Base-by-base conservation (phyloP, 257 asterid genomes). In the Solanum sparsipilum region DNA sequence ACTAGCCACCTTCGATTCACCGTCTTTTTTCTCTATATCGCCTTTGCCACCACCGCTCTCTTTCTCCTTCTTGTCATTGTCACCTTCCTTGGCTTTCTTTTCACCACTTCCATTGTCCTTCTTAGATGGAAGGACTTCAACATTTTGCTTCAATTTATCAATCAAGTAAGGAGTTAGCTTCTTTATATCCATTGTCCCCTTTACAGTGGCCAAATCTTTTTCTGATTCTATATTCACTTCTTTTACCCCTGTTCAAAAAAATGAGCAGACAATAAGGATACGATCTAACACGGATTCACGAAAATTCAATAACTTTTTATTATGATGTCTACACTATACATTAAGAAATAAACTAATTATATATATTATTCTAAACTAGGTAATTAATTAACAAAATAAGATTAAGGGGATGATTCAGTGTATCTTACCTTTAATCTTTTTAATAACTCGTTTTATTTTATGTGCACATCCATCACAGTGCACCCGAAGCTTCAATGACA, bases 391-490 rank as follows among this genome's bases (percentile, higher is more conserved):
- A 63, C 25, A 11, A 56, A 38, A 67, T 67, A 70, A 34, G 31
- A 29, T n/a, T n/a, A 56, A n/a, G n/a, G n/a, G n/a, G n/a, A n/a
- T n/a, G 16, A 38, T 65, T 32, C 48, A 84, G 88, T 78, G 41
- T 9, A 76, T 91, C 95, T 88, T 58, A 95, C 98, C 98, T 74
- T 92, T 93, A 60, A 96, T 39, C 41, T 96, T 91, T 89, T 92
- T 94, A 48, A 96, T 92, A 72, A 92, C 84, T 86, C 98, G 88
- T 92, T 91, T 94, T 44, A 95, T 94, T 90, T 96, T 96, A 58
- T 91, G 90, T 6, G 98, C 98, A 87, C 99, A 96, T 81, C 96
- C 99, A 83, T 96, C 98, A 67, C 99, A 96, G 90, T 96, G 99
- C 75, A 96, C 88, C 70, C 87, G 92, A 87, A 94, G 91, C 91